phyloP scores from a whole-genome alignment of 1,284 basidiomycete species.

The Ustilago cynodontis region DNA sequence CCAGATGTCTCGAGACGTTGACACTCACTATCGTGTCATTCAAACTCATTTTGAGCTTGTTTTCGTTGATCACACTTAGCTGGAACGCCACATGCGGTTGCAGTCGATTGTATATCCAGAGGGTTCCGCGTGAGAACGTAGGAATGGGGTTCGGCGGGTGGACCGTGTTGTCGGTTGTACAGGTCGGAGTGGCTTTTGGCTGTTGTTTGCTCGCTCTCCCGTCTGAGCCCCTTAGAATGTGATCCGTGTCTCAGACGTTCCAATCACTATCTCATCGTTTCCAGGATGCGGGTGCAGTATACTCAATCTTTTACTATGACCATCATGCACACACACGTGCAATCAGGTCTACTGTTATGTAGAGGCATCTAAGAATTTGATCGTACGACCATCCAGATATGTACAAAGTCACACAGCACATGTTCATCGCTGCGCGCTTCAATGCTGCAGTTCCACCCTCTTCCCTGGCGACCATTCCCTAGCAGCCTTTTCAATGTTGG shows the following conservation, averaged over 20 bases:
- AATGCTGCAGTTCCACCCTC: constrained; percentile 61
- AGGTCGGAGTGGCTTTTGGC: not conserved
- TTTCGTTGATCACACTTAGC: no score
- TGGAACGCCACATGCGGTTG: no score
- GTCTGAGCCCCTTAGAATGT: not conserved
- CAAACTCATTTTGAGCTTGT: no score
- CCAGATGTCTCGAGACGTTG: no score
- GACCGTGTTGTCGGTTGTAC: constrained; percentile 1
- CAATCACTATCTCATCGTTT: no score
- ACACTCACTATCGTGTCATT: no score
- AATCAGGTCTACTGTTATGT: no score
- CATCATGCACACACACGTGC: no score
- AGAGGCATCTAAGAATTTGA: no score
- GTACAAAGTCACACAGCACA: constrained; percentile 2
- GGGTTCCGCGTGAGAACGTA: not conserved
- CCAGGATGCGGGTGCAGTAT: not conserved
- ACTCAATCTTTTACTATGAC: no score
- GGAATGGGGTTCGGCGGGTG: not conserved
- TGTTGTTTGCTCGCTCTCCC: not conserved
- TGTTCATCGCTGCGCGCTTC: not conserved
- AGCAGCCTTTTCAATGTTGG: constrained; percentile 66
- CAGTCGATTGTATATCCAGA: not conserved
- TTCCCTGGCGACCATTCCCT: constrained; percentile 66
- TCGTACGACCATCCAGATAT: not conserved
- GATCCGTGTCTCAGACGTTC: constrained; percentile 4